phyloP scores from a whole-genome alignment of 2,329 filamentous ascomycete genomes.

The Penicillium sp. region DNA sequence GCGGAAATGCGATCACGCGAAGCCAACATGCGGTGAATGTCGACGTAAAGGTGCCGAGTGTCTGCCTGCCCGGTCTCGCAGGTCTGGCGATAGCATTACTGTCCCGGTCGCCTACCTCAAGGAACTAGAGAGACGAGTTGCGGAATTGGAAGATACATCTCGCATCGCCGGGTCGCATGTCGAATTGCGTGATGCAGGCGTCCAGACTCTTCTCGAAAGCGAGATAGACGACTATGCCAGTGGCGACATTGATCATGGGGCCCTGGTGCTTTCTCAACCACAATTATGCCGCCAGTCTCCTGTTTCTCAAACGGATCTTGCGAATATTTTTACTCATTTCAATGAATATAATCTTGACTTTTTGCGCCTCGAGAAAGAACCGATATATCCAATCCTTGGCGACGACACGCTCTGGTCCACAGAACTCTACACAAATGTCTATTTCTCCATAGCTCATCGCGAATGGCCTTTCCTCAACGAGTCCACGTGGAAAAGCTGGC shows the following conservation, averaged over 20 bases:
- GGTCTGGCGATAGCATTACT: conserved; percentile 29
- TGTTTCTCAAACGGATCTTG: conserved; percentile 4
- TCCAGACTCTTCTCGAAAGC: conserved; percentile 26
- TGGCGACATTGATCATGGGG: background rate
- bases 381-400: conserved; percentile 10
- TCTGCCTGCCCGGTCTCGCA: conserved; percentile 29
- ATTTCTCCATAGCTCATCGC: conserved; percentile 31
- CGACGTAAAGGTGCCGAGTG: conserved; percentile 32
- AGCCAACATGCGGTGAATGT: conserved; percentile 35
- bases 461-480: conserved; percentile 34
- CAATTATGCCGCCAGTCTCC: background rate
- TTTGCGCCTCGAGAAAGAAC: conserved; percentile 16
- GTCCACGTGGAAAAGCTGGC: conserved; percentile 28
- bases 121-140: conserved; percentile 26
- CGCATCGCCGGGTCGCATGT: background rate
- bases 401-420: conserved; percentile 24
- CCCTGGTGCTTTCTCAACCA: background rate
- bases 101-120: conserved; percentile 30
- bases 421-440: conserved; percentile 31
- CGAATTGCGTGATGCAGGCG: conserved; percentile 23
- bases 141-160: conserved; percentile 21
- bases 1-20: conserved; percentile 34
- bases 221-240: background rate
- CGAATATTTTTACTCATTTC: conserved; percentile 11
- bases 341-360: conserved; percentile 20